These are phyloP conservation scores for Botryotinia calthae DNA, from an alignment of 2,329 filamentous ascomycete species.

Conservation along the genomic window DNA sequence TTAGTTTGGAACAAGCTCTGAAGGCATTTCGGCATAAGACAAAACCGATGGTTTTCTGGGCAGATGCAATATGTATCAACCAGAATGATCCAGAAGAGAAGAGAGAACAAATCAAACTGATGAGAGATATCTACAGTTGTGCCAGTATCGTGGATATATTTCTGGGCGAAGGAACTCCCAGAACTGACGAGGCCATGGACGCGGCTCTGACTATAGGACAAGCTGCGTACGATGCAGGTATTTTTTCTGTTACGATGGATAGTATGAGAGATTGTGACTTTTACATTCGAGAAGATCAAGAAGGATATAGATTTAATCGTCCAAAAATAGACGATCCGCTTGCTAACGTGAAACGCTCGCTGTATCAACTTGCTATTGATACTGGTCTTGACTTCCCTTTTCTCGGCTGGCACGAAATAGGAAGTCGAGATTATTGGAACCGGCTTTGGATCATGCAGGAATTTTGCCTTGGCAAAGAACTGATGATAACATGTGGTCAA, in stretches of 20 bases:
- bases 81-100: slow-evolving; percentile 22
- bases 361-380: slow-evolving; percentile 15
- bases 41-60: slow-evolving; percentile 14
- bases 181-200: slow-evolving; percentile 23
- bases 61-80: slow-evolving; percentile 27
- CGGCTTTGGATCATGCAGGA: slow-evolving; percentile 25
- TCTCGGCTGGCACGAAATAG: slow-evolving; percentile 6
- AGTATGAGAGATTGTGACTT: slow-evolving; percentile 4
- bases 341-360: neutral
- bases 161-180: slow-evolving; percentile 16
- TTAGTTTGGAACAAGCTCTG: slow-evolving; percentile 23
- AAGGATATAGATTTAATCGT: slow-evolving; percentile 5
- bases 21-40: slow-evolving; percentile 19
- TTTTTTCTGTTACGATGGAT: slow-evolving; percentile 7
- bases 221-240: slow-evolving; percentile 14
- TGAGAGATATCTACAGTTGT: slow-evolving; percentile 21
- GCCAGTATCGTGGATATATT: slow-evolving; percentile 21
- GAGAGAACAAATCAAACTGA: slow-evolving; percentile 21
- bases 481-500: slow-evolving; percentile 16
- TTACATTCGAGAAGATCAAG: slow-evolving; percentile 7
- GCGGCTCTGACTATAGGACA: slow-evolving; percentile 6
- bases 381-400: slow-evolving; percentile 15
- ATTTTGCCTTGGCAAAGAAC: slow-evolving; percentile 18
- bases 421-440: slow-evolving; percentile 19
- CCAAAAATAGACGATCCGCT: slow-evolving; percentile 6